Evolutionary conservation across 2,329 filamentous ascomycete genomes (phyloP).

Genomic region (Paracoccidioides brasiliensis): DNA sequence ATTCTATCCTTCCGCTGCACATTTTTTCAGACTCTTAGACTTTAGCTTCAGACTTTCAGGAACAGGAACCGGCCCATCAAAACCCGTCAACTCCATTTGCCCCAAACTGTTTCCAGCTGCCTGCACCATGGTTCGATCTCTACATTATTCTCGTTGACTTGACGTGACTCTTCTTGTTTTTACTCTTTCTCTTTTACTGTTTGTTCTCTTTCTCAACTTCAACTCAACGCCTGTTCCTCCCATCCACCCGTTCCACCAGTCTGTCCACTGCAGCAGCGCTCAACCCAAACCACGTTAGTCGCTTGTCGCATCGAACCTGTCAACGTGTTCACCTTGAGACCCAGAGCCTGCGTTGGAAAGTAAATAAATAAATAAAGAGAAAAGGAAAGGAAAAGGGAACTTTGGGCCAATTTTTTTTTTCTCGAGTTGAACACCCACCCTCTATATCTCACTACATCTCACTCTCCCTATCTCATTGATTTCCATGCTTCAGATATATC

Average conservation of each 20-base stretch:
- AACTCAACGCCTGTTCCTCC: neutral
- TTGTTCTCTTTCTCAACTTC: neutral
- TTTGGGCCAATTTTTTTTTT: neutral
- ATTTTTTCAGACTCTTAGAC: too few species aligned
- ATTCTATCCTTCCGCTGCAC: too few species aligned
- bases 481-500: slow-evolving; percentile 35
- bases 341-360: too few species aligned
- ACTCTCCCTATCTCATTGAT: slow-evolving; percentile 11
- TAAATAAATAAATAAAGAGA: too few species aligned
- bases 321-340: neutral
- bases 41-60: too few species aligned
- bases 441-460: neutral
- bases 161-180: neutral
- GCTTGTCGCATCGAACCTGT: slow-evolving; percentile 11
- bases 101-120: too few species aligned
- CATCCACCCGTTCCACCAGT: neutral
- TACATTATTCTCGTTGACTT: slow-evolving; percentile 16
- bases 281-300: neutral
- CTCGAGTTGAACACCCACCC: neutral
- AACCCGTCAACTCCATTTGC: too few species aligned
- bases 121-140: slow-evolving; percentile 24
- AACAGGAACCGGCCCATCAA: too few species aligned
- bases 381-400: neutral
- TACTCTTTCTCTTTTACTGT: slow-evolving; percentile 2
- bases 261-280: neutral